These are phyloP conservation scores for Nemania abortiva DNA, from an alignment of 2,329 filamentous ascomycete species.

Conservation along the genomic window DNA sequence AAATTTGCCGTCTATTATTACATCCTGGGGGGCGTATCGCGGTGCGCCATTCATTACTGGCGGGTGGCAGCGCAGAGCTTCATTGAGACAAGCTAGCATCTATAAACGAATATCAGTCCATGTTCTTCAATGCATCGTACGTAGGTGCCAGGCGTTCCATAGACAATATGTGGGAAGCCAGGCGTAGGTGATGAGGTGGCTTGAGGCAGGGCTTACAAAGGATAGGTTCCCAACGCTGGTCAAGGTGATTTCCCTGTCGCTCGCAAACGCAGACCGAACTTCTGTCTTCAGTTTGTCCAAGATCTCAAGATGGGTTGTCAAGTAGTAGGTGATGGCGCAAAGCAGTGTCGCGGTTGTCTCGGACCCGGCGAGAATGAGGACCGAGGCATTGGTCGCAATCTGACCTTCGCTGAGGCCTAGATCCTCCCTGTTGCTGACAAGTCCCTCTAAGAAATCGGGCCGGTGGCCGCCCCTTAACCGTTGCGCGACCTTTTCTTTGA, in stretches of 20 bases:
- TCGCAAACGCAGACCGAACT: slow-evolving; percentile 53
- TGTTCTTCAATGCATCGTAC: too few relatives aligned
- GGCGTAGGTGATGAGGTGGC: too few relatives aligned
- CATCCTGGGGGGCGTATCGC: slow-evolving; percentile 35
- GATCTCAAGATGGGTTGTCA: slow-evolving; percentile 53
- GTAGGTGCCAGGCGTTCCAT: too few relatives aligned
- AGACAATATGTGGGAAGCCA: too few relatives aligned
- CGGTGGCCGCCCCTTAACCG: slow-evolving; percentile 43
- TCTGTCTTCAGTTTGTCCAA: slow-evolving; percentile 52
- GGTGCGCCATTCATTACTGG: slow-evolving; percentile 42
- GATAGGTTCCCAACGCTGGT: not conserved
- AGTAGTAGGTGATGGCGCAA: slow-evolving; percentile 53
- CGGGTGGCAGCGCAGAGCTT: slow-evolving; percentile 57
- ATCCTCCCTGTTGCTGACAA: slow-evolving; percentile 42
- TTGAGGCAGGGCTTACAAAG: not conserved
- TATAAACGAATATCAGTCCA: too few relatives aligned
- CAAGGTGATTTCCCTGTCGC: slow-evolving; percentile 55
- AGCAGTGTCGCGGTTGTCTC: slow-evolving; percentile 64
- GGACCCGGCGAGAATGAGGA: slow-evolving; percentile 59
- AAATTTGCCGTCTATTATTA: slow-evolving; percentile 18
- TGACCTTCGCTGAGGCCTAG: slow-evolving; percentile 15
- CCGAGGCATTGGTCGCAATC: slow-evolving; percentile 36
- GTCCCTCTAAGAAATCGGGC: slow-evolving; percentile 50
- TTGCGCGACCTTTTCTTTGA: slow-evolving; percentile 41
- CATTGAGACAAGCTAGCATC: slow-evolving; percentile 56